Conservation (phyloP, 2,329 filamentous ascomycete genomes). For the Parastagonospora nodorum region DNA sequence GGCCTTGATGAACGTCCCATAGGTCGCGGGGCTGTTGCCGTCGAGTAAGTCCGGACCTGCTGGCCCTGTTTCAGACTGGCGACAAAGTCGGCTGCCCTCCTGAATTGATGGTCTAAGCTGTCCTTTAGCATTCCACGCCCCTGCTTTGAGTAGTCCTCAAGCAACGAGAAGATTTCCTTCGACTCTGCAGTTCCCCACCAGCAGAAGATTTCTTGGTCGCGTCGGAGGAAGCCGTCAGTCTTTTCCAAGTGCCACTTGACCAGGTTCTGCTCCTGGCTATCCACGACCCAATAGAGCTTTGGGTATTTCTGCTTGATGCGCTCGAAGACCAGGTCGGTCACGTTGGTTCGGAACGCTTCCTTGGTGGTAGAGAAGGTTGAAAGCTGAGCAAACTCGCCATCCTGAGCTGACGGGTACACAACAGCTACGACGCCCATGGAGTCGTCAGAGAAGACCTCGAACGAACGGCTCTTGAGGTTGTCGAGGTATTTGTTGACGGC, state of each 20-base stretch:
- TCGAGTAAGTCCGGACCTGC: slow-evolving; percentile 71
- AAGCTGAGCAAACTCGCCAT: slow-evolving; percentile 75
- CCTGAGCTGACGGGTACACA: slow-evolving; percentile 74
- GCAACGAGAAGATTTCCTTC: slow-evolving; percentile 79
- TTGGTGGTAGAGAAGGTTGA: slow-evolving; percentile 93
- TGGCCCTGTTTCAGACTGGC: slow-evolving; percentile 64
- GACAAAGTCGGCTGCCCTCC: slow-evolving; percentile 74
- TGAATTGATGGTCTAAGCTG: slow-evolving; percentile 84
- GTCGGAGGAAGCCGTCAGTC: slow-evolving; percentile 87
- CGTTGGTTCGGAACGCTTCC: slow-evolving; percentile 90
- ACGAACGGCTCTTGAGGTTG: slow-evolving; percentile 74
- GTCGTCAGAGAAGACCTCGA: slow-evolving; percentile 94
- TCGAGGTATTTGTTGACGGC: slow-evolving; percentile 88
- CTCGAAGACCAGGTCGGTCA: slow-evolving; percentile 92
- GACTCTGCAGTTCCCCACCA: slow-evolving; percentile 89
- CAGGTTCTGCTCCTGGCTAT: slow-evolving; percentile 92
- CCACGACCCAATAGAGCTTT: slow-evolving; percentile 94
- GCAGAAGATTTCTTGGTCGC: slow-evolving; percentile 88
- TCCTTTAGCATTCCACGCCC: slow-evolving; percentile 87
- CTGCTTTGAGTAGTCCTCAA: slow-evolving; percentile 82
- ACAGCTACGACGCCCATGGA: slow-evolving; percentile 91
- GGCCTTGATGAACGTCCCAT: slow-evolving; percentile 34
- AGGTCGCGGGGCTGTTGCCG: slow-evolving; percentile 45
- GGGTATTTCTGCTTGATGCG: slow-evolving; percentile 93
- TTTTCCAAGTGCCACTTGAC: slow-evolving; percentile 96